These are phyloP conservation scores for Phytophthora capsici DNA, from an alignment of 352 stramenopile genomes.

Conservation along the genomic window DNA sequence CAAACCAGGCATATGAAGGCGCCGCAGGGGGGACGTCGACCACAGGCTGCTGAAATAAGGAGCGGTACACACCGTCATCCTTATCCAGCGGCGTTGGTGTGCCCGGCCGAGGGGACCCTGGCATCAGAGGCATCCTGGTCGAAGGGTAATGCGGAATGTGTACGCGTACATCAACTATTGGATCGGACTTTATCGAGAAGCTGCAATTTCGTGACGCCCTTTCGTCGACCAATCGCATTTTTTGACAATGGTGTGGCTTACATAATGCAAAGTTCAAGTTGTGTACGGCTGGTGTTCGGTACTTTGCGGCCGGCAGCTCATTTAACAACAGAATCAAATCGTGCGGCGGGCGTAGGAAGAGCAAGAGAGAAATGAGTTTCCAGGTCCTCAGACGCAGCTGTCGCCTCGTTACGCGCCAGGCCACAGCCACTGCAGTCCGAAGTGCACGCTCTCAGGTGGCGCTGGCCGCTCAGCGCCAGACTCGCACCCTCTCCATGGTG, in stretches of 20 bases:
- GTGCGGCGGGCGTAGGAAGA: slow-evolving; percentile 1
- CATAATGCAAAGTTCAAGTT: slow-evolving; percentile 32
- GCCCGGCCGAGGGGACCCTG: slow-evolving; percentile 61
- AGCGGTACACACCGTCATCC: slow-evolving; percentile 82
- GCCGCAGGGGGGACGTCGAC: slow-evolving; percentile 72
- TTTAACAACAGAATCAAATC: slow-evolving; percentile 36
- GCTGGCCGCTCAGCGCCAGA: slow-evolving; percentile 12
- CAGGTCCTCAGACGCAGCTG: slow-evolving; percentile 53
- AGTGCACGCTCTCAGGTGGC: slow-evolving; percentile 19
- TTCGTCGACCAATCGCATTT: slow-evolving; percentile 21
- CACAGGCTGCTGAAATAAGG: slow-evolving; percentile 83
- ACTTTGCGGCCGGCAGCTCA: slow-evolving; percentile 6
- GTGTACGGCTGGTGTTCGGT: slow-evolving; percentile 28
- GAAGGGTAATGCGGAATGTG: slow-evolving; percentile 1
- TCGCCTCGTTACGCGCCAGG: slow-evolving; percentile 39
- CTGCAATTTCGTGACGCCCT: too few relatives aligned
- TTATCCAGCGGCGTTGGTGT: slow-evolving; percentile 47
- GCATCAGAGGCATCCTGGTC: slow-evolving; percentile 61
- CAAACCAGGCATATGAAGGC: slow-evolving; percentile 84
- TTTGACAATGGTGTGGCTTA: not conserved
- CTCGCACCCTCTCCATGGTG: slow-evolving; percentile 39
- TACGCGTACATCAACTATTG: slow-evolving; percentile 2
- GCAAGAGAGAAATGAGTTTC: slow-evolving; percentile 55
- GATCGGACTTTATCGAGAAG: not conserved
- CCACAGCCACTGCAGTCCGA: slow-evolving; percentile 18